phyloP scores from a whole-genome alignment of 2,329 filamentous ascomycete species.

The Colletotrichum scovillei region DNA sequence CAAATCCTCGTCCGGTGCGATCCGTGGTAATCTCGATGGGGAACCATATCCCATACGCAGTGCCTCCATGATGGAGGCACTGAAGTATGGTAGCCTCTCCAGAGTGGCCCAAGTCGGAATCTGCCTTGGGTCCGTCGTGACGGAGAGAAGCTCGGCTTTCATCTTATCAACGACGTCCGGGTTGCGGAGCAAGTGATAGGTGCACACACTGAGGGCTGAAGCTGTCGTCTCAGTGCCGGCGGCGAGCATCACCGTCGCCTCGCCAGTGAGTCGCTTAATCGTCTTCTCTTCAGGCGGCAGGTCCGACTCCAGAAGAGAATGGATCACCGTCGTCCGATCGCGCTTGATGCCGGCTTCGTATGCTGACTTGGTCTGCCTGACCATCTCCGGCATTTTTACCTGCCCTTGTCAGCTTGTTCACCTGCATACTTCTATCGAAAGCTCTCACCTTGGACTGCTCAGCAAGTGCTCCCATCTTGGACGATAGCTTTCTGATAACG shows the following conservation, averaged over 20 bases:
- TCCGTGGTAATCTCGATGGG: slow-evolving; percentile 42
- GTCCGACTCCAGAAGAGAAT: slow-evolving; percentile 40
- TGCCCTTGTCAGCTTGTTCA: neutral
- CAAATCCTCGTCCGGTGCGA: slow-evolving; percentile 44
- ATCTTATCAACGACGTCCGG: neutral
- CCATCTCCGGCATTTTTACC: slow-evolving; percentile 2
- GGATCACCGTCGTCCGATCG: slow-evolving; percentile 2
- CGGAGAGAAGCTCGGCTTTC: neutral
- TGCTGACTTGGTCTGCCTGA: neutral
- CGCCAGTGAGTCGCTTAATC: slow-evolving; percentile 46
- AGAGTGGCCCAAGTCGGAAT: slow-evolving; percentile 39
- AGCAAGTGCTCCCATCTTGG: slow-evolving; percentile 11
- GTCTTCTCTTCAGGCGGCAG: slow-evolving; percentile 50
- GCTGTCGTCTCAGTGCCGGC: slow-evolving; percentile 51
- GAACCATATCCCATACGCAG: slow-evolving; percentile 54
- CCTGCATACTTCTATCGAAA: neutral
- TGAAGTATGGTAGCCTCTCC: slow-evolving; percentile 50
- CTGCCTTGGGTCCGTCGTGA: neutral
- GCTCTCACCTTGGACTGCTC: neutral
- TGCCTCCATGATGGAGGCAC: slow-evolving; percentile 50
- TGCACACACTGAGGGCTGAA: slow-evolving; percentile 9
- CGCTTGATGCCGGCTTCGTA: neutral
- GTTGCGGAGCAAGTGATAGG: slow-evolving; percentile 2
- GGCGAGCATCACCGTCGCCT: slow-evolving; percentile 49
- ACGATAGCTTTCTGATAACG: neutral